These are phyloP conservation scores for Calophaca sinica DNA, from an alignment of 306 rosid species.

Conservation along the genomic window DNA sequence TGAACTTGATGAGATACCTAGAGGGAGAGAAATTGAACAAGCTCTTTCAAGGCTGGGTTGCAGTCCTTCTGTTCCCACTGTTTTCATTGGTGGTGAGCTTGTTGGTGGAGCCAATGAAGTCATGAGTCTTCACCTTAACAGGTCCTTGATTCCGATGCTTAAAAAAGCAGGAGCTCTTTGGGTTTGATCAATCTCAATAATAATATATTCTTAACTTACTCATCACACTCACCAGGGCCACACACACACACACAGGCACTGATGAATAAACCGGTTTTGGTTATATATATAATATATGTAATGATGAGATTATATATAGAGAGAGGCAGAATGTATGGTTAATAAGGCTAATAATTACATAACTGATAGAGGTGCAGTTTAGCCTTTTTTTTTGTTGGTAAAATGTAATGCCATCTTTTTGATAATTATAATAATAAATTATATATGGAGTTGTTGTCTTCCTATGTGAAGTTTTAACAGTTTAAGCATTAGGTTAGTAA, in stretches of 20 bases:
- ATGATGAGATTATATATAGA: constrained; percentile 24
- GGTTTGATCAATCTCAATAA: constrained; percentile 48
- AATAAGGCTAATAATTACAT: constrained; percentile 44
- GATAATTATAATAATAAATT: constrained; percentile 27
- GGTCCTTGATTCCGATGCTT: constrained; percentile 92
- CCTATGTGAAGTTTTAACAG: not conserved
- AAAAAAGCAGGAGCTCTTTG: constrained; percentile 85
- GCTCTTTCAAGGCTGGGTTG: constrained; percentile 75
- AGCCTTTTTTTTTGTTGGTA: constrained; percentile 17
- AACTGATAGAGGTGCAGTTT: constrained; percentile 25
- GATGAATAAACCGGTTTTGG: constrained; percentile 42
- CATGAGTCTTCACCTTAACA: constrained; percentile 87
- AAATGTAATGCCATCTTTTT: constrained; percentile 35
- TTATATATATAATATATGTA: constrained; percentile 20
- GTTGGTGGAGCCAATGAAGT: constrained; percentile 91
- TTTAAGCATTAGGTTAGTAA: no score
- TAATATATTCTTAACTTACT: not conserved
- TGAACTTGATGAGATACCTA: constrained; percentile 83
- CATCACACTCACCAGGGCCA: no score
- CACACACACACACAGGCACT: no score
- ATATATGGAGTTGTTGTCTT: not conserved
- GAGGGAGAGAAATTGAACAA: constrained; percentile 90
- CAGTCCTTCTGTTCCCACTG: constrained; percentile 80
- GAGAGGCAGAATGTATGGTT: constrained; percentile 24
- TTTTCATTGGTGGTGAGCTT: constrained; percentile 83